Evolutionary conservation across 257 asterid species (phyloP), one percentile per base, ranked within the genome.

Genomic region (Solanum chiquidenum): DNA sequence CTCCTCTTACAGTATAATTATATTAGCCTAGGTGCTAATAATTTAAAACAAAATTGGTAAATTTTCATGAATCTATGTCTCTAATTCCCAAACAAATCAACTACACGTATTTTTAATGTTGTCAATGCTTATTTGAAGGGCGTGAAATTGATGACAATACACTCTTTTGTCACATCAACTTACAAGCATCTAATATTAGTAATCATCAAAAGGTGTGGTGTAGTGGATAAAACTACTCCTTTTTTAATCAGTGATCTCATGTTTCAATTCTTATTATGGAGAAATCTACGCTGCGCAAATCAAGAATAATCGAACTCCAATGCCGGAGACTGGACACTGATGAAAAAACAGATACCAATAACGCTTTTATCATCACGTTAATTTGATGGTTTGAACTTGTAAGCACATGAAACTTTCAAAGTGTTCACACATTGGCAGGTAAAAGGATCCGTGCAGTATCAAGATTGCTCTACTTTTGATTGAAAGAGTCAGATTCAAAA

Each of bases 351-450:
- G 20, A 4, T 23, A 60, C n/a, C 4, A 55, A 55, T 18, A 18
- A 55, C 9, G 0, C 4, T 55, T 18, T 6, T 55, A 55, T 46
- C 52, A 21, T 21, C 5, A 74, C 16, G 10, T 35, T 1, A 74
- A 74, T 37, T 74, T 74, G 5, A 52, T 10, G 20, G 2, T 74
- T 74, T 35, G 29, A 74, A 74, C 52, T 37, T 74, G 7, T 10
- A 37, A 21, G 21, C 58, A 38, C 83, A 38, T 75, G 12, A 75
- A 38, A 23, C 12, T 38, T 38, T 75, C 58, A 1, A 38, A 75
- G 34, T 38, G 55, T 76, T 40, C 83, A 76, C 83, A 76, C 35
- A 76, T n/a, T n/a, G 83, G 60, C 83, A n/a, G 35, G 83, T 76
- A n/a, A 76, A 75, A 38, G 58, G 23, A 76, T 40, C 34, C 60